phyloP scores from a whole-genome alignment of 2,329 filamentous ascomycete genomes.

The Aaosphaeria pasadenensis region DNA sequence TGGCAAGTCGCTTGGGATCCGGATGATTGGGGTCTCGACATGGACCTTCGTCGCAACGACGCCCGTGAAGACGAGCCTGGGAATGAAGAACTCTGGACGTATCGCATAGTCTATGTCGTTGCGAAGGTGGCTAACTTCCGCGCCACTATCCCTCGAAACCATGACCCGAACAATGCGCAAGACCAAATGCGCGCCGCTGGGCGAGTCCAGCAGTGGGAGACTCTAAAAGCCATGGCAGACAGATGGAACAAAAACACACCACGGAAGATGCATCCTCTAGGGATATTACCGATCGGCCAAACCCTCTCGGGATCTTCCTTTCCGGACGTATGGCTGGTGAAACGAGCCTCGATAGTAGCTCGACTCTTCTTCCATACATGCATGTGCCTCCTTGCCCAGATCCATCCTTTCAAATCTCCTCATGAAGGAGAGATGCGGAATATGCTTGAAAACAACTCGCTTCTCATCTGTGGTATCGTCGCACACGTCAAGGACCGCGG shows the following conservation, averaged over 20 bases:
- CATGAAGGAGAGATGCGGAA: slow-evolving; percentile 66
- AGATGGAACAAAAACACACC: slow-evolving; percentile 78
- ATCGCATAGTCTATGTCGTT: slow-evolving; percentile 83
- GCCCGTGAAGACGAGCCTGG: slow-evolving; percentile 55
- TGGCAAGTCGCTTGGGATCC: slow-evolving; percentile 87
- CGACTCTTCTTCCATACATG: slow-evolving; percentile 87
- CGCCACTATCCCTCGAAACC: slow-evolving; percentile 62
- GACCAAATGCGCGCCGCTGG: slow-evolving; percentile 63
- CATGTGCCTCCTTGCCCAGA: slow-evolving; percentile 75
- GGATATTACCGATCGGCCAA: slow-evolving; percentile 68
- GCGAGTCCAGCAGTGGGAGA: slow-evolving; percentile 72
- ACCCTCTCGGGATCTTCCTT: slow-evolving; percentile 71
- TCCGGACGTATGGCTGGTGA: slow-evolving; percentile 85
- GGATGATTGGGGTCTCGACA: slow-evolving; percentile 83
- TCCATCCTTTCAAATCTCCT: slow-evolving; percentile 66
- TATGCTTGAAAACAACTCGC: slow-evolving; percentile 70
- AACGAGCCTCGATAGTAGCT: slow-evolving; percentile 75
- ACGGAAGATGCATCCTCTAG: slow-evolving; percentile 82
- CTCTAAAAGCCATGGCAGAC: slow-evolving; percentile 77
- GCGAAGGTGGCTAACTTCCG: slow-evolving; percentile 86
- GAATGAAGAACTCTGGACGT: slow-evolving; percentile 80
- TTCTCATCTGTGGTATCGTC: slow-evolving; percentile 84
- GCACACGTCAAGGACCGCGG: slow-evolving; percentile 80
- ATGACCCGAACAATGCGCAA: slow-evolving; percentile 58
- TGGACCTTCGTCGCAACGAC: slow-evolving; percentile 62